Percentiles rank a stretch among this genome's conserved stretches.
Evolutionary conservation across 1,139 yeast species (phyloP).

Genomic region (Taphrina pruni): DNA sequence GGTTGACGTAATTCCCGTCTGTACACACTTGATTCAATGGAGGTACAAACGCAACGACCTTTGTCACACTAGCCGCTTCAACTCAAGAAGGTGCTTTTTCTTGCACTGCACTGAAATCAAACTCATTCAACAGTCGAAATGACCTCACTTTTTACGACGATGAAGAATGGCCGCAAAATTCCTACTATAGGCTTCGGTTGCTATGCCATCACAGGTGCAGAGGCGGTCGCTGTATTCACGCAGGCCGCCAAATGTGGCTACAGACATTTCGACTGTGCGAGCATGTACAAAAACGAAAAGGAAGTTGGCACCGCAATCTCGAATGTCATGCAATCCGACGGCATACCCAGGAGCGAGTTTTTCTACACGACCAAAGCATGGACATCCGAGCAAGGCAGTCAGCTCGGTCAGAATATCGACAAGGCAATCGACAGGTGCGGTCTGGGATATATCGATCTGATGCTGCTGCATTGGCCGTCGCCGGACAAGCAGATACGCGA

Average conservation of each 20-base stretch:
- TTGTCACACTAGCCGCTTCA: too few relatives aligned
- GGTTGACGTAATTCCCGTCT: background rate
- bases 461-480: conserved; percentile 55
- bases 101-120: background rate
- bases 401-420: conserved; percentile 56
- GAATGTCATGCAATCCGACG: conserved; percentile 60
- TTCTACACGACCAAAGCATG: conserved; percentile 72
- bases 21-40: background rate
- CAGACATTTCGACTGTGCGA: conserved; percentile 58
- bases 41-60: too few relatives aligned
- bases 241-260: conserved; percentile 48
- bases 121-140: background rate
- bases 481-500: conserved; percentile 49
- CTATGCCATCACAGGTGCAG: conserved; percentile 45
- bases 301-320: conserved; percentile 61
- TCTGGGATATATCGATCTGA: conserved; percentile 59
- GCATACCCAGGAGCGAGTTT: conserved; percentile 61
- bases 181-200: conserved; percentile 64
- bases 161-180: conserved; percentile 53
- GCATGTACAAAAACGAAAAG: conserved; percentile 60
- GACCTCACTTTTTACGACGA: conserved; percentile 12
- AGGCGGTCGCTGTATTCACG: conserved; percentile 41
- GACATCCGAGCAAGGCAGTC: conserved; percentile 55
- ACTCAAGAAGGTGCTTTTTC: too few relatives aligned
- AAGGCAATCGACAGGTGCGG: conserved; percentile 60